Conservation (phyloP, 331 rosid genomes). For the Erythrophleum ivorense region DNA sequence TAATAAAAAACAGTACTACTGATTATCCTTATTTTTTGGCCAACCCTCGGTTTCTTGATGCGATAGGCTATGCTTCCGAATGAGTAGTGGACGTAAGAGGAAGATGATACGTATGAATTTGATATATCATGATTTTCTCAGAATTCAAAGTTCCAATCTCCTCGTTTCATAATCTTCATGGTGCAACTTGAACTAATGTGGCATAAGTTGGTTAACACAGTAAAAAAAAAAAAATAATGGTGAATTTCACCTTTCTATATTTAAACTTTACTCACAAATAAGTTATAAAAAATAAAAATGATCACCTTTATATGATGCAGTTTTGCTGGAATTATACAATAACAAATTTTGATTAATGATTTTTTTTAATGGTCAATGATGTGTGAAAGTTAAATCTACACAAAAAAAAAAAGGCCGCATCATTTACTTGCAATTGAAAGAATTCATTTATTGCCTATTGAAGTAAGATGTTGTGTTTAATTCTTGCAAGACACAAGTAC, state of each 20-base stretch:
- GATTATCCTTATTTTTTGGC: no score
- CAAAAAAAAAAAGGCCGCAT: background rate
- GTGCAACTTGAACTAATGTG: background rate
- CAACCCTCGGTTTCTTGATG: no score
- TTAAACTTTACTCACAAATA: background rate
- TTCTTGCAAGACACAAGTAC: constrained; percentile 41
- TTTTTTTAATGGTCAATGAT: background rate
- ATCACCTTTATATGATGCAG: background rate
- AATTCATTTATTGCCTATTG: background rate
- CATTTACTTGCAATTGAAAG: background rate
- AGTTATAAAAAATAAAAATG: background rate
- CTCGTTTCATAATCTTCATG: background rate
- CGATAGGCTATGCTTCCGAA: background rate
- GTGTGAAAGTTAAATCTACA: background rate
- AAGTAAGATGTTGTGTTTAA: constrained; percentile 25
- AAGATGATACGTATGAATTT: background rate
- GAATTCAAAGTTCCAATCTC: background rate
- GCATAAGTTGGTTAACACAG: background rate
- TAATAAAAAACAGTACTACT: no score
- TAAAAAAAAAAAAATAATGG: no score
- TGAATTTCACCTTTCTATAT: no score
- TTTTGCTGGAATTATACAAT: background rate
- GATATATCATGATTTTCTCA: no score
- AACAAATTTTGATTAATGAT: background rate
- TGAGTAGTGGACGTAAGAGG: background rate